Evolutionary conservation across 352 stramenopile species (phyloP).

Genomic region (Phytophthora gonapodyides): DNA sequence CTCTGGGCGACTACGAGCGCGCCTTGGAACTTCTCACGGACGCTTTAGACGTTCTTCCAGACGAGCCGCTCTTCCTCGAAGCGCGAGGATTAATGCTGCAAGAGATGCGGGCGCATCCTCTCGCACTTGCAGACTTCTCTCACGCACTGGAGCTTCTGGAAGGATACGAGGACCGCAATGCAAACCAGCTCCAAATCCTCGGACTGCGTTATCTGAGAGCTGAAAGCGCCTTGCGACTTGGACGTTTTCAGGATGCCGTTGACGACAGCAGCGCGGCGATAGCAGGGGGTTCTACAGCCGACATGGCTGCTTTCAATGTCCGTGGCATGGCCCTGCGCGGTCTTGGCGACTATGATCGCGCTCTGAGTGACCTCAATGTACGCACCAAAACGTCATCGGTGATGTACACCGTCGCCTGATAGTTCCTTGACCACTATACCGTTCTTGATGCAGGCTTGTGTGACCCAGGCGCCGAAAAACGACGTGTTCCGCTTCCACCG

Average conservation of each 20-base stretch:
- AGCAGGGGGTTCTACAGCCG: conserved; percentile 32
- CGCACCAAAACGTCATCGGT: background rate
- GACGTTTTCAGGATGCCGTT: conserved; percentile 46
- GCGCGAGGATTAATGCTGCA: conserved; percentile 60
- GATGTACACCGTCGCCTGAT: background rate
- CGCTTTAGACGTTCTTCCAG: conserved; percentile 52
- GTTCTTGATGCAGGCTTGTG: conserved; percentile 36
- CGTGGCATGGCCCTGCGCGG: conserved; percentile 61
- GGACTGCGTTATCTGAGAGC: conserved; percentile 46
- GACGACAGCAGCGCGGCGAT: conserved; percentile 48
- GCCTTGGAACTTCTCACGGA: conserved; percentile 56
- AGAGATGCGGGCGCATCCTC: conserved; percentile 48
- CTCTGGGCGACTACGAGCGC: conserved; percentile 50
- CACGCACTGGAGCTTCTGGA: conserved; percentile 36
- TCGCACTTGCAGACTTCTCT: conserved; percentile 66
- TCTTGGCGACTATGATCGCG: conserved; percentile 59
- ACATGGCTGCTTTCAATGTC: conserved; percentile 55
- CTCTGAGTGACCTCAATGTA: conserved; percentile 66
- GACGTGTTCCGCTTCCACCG: conserved; percentile 75
- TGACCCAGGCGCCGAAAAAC: conserved; percentile 45
- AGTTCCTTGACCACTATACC: background rate
- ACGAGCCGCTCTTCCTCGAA: conserved; percentile 67
- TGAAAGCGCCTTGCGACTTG: conserved; percentile 53
- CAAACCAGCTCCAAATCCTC: conserved; percentile 23
- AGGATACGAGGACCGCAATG: conserved; percentile 20